Percentiles rank a stretch among this genome's conserved stretches.
These are phyloP conservation scores for Fusarium duplospermum DNA, from an alignment of 2,329 filamentous ascomycete genomes.

Conservation along the genomic window DNA sequence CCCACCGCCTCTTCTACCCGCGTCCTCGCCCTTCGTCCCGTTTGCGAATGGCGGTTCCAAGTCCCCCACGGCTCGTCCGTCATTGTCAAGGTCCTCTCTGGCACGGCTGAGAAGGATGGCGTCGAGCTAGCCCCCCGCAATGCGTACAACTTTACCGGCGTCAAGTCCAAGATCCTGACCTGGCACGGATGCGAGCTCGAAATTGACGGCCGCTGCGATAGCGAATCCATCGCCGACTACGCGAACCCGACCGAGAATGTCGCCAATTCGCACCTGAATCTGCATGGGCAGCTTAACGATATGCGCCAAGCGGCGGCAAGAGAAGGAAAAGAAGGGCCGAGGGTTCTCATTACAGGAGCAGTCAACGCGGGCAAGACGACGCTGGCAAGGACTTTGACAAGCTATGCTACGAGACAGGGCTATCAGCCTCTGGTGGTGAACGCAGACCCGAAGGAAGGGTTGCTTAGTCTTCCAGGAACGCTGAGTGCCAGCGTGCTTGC, in stretches of 20 bases:
- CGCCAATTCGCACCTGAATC: conserved; percentile 82
- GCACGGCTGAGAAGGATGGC: conserved; percentile 93
- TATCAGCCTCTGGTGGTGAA: conserved; percentile 86
- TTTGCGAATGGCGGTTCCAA: conserved; percentile 84
- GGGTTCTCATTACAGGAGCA: conserved; percentile 86
- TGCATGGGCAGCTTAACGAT: conserved; percentile 87
- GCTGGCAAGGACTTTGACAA: conserved; percentile 79
- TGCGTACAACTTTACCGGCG: conserved; percentile 82
- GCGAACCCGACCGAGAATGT: conserved; percentile 81
- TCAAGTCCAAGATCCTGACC: conserved; percentile 89
- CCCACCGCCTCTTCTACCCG: conserved; percentile 56
- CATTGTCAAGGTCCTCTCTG: conserved; percentile 74
- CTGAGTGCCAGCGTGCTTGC: conserved; percentile 89
- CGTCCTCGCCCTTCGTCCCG: conserved; percentile 66
- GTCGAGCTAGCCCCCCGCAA: conserved; percentile 88
- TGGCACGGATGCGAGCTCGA: conserved; percentile 92
- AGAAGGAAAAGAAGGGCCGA: conserved; percentile 69
- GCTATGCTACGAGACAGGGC: conserved; percentile 80
- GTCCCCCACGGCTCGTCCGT: conserved; percentile 64
- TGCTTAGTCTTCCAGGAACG: conserved; percentile 82
- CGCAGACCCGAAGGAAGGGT: conserved; percentile 82
- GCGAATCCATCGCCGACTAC: conserved; percentile 70
- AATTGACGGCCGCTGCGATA: conserved; percentile 70
- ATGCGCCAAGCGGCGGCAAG: conserved; percentile 72
- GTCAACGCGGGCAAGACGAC: conserved; percentile 86